phyloP scores from a whole-genome alignment of 208 protist genomes.

The Crithidia thermophila region DNA sequence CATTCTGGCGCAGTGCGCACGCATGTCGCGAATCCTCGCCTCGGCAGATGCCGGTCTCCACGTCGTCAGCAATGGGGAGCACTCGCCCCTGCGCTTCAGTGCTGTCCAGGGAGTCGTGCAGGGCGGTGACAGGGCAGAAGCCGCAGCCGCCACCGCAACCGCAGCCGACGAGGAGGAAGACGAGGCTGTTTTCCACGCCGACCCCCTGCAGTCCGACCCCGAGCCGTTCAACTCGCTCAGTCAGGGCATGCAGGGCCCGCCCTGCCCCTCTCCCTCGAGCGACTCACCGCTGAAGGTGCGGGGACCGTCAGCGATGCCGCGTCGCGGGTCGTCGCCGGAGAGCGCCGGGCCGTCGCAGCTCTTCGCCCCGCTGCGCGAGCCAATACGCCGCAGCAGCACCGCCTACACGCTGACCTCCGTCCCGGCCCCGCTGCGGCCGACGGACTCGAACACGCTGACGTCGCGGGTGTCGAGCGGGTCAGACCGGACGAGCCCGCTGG shows the following conservation, averaged over 20 bases:
- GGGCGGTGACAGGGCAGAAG: background rate
- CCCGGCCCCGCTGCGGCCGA: background rate
- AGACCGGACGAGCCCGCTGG: background rate
- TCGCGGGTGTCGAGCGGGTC: conserved; percentile 2
- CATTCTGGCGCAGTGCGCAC: conserved; percentile 12
- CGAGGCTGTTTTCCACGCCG: background rate
- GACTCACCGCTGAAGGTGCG: too few relatives aligned
- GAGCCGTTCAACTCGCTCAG: conserved; percentile 21
- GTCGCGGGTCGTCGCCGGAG: conserved; percentile 2
- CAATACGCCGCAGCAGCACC: conserved; percentile 18
- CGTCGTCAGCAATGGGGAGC: too few relatives aligned
- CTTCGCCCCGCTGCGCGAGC: conserved; percentile 31
- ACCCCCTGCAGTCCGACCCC: background rate
- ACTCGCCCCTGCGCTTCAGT: too few relatives aligned
- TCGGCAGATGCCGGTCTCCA: background rate
- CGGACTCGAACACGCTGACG: conserved; percentile 2
- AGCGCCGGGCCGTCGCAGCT: conserved; percentile 43
- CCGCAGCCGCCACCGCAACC: background rate
- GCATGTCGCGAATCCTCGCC: conserved; percentile 12
- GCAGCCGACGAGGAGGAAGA: background rate
- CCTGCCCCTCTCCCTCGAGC: conserved; percentile 22
- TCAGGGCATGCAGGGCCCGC: conserved; percentile 32
- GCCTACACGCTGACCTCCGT: conserved; percentile 29
- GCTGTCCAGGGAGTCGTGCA: too few relatives aligned
- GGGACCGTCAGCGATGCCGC: too few relatives aligned